Percentiles rank a stretch among this genome's conserved stretches.
Evolutionary conservation across 129 eudicot species (phyloP).

Genomic region (Smallanthus sonchifolius): DNA sequence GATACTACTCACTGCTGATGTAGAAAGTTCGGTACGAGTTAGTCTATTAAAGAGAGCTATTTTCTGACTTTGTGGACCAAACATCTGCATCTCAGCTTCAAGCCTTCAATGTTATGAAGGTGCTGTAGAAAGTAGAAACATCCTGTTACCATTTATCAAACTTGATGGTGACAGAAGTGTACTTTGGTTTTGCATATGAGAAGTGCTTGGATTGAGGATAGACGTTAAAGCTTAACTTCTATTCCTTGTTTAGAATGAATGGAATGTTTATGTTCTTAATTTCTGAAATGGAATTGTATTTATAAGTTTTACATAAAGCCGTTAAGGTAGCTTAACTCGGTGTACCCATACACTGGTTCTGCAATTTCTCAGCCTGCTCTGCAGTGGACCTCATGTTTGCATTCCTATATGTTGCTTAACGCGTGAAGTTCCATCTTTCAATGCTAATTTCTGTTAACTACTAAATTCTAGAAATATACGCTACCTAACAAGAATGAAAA

Average conservation of each 20-base stretch:
- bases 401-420: constrained; percentile 2
- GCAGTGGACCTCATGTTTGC: not conserved
- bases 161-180: not conserved
- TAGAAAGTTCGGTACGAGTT: constrained; percentile 4
- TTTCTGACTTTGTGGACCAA: not conserved
- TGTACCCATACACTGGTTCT: not conserved
- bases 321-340: not conserved
- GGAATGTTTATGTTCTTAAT: not conserved
- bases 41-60: not conserved
- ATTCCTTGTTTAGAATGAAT: not conserved
- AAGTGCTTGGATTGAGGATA: not conserved
- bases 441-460: not conserved
- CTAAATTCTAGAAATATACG: not conserved
- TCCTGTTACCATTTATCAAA: not conserved
- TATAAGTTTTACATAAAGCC: not conserved
- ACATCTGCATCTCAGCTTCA: not conserved
- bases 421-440: not conserved
- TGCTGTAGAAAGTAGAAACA: not conserved
- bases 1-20: not conserved
- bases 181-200: not conserved
- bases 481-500: not conserved
- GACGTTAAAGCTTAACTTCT: not conserved
- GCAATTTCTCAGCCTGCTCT: not conserved
- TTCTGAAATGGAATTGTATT: not conserved
- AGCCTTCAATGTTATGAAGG: not conserved